A percentile compares a stretch with the other conserved stretches of the same genome.
phyloP scores from a whole-genome alignment of 441 rosid species.

The Adansonia rubrostipa region DNA sequence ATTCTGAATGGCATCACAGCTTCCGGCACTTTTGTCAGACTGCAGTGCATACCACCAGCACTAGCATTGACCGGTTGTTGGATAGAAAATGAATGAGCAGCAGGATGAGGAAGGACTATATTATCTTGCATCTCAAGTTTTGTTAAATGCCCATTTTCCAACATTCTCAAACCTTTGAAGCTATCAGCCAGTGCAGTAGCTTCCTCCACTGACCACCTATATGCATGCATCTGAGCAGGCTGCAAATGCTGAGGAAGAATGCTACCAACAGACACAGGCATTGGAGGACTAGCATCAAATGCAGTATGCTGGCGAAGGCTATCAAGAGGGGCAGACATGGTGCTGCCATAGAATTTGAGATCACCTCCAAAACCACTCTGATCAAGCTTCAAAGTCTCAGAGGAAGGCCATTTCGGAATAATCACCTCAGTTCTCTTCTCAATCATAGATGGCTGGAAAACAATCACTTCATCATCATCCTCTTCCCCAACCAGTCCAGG shows the following conservation, averaged over 20 bases:
- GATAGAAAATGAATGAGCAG: conserved; percentile 38
- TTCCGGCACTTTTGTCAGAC: conserved; percentile 53
- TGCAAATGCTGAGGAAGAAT: conserved; percentile 48
- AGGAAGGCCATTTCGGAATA: conserved; percentile 41
- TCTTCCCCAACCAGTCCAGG: conserved; percentile 64
- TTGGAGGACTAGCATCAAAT: conserved; percentile 46
- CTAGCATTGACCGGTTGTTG: conserved; percentile 49
- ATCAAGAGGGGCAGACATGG: conserved; percentile 49
- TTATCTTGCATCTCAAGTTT: conserved; percentile 61
- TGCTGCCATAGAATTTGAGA: conserved; percentile 46
- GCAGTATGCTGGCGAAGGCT: conserved; percentile 44
- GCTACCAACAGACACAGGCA: conserved; percentile 48
- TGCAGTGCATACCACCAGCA: conserved; percentile 42
- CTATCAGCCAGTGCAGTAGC: conserved; percentile 57
- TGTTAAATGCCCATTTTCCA: conserved; percentile 59
- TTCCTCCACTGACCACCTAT: conserved; percentile 61
- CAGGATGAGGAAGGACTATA: conserved; percentile 41
- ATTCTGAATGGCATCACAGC: conserved; percentile 46
- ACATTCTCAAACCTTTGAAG: conserved; percentile 56
- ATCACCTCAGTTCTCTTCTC: conserved; percentile 60
- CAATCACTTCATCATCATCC: conserved; percentile 86
- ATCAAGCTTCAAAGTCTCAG: conserved; percentile 53
- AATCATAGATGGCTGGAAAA: conserved; percentile 71
- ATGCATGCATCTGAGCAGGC: conserved; percentile 50
- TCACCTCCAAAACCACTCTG: conserved; percentile 44